These are phyloP conservation scores for Lepiota subincarnata DNA, from an alignment of 768 basidiomycete genomes.

Conservation along the genomic window DNA sequence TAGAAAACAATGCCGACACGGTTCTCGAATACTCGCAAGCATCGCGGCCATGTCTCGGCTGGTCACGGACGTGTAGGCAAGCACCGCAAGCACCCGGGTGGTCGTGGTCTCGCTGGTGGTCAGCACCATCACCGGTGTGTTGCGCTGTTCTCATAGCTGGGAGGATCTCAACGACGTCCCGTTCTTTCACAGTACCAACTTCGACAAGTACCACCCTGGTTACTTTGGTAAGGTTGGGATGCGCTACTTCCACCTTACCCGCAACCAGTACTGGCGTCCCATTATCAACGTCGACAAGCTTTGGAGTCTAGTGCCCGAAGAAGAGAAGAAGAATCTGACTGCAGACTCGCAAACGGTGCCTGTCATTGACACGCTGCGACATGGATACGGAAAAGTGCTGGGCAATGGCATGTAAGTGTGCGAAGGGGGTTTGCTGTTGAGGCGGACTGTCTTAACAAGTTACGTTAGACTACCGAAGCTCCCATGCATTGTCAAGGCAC, in stretches of 20 bases:
- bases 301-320: conserved; percentile 84
- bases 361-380: conserved; percentile 82
- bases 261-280: conserved; percentile 88
- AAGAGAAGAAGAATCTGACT: conserved; percentile 75
- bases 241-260: conserved; percentile 95
- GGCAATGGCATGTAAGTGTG: conserved; percentile 91
- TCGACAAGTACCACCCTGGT: conserved; percentile 99
- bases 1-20: conserved; percentile 85
- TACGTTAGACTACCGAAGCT: conserved; percentile 69
- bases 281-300: conserved; percentile 99
- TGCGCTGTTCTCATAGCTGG: background rate
- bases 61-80: conserved; percentile 99
- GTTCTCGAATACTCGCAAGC: conserved; percentile 97
- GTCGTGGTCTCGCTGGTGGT: conserved; percentile 99
- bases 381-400: conserved; percentile 90
- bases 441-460: background rate
- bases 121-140: conserved; percentile 96
- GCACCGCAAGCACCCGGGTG: conserved; percentile 99
- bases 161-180: background rate
- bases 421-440: background rate
- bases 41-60: conserved; percentile 98
- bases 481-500: conserved; percentile 98
- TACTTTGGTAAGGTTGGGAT: conserved; percentile 99
- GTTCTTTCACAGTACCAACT: conserved; percentile 69
- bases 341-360: conserved; percentile 82